phyloP scores from a whole-genome alignment of 2,329 filamentous ascomycete genomes.

The Rhynchosporium agropyri region DNA sequence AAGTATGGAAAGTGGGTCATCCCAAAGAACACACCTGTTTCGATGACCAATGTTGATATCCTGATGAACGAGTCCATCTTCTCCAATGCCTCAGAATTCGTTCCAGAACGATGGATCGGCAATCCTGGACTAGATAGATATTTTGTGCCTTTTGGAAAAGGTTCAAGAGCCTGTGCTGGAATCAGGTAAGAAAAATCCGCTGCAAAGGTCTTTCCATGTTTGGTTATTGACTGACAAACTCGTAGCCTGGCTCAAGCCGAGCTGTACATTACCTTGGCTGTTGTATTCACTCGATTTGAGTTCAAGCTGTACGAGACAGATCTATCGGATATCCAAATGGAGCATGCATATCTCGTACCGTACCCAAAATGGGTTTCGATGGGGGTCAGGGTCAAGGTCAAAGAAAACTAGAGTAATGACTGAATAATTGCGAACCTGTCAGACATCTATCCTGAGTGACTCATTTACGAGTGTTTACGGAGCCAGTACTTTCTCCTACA shows the following conservation, averaged over 20 bases:
- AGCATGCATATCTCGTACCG: constrained; percentile 28
- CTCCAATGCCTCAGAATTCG: constrained; percentile 19
- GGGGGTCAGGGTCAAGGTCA: constrained; percentile 25
- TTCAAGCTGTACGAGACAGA: constrained; percentile 27
- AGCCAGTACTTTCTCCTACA: too few relatives aligned
- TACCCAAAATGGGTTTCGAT: constrained; percentile 23
- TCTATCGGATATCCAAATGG: constrained; percentile 25
- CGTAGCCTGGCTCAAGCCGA: constrained; percentile 21
- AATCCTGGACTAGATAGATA: constrained; percentile 43
- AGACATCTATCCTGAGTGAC: too few relatives aligned
- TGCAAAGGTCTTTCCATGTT: neutral
- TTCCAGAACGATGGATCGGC: constrained; percentile 29
- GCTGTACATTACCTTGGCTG: constrained; percentile 22
- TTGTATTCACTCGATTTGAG: constrained; percentile 23
- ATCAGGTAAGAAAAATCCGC: constrained; percentile 21
- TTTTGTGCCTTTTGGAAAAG: constrained; percentile 40
- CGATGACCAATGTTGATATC: constrained; percentile 42
- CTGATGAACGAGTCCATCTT: constrained; percentile 22
- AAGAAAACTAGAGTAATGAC: neutral
- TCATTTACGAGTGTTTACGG: too few relatives aligned
- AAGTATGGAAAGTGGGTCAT: constrained; percentile 26
- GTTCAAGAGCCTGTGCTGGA: constrained; percentile 25
- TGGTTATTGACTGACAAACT: neutral
- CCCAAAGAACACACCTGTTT: constrained; percentile 43
- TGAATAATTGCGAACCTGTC: neutral